Base-by-base conservation (phyloP, 495 filamentous ascomycete genomes). In the Penicillium maclennaniae region DNA sequence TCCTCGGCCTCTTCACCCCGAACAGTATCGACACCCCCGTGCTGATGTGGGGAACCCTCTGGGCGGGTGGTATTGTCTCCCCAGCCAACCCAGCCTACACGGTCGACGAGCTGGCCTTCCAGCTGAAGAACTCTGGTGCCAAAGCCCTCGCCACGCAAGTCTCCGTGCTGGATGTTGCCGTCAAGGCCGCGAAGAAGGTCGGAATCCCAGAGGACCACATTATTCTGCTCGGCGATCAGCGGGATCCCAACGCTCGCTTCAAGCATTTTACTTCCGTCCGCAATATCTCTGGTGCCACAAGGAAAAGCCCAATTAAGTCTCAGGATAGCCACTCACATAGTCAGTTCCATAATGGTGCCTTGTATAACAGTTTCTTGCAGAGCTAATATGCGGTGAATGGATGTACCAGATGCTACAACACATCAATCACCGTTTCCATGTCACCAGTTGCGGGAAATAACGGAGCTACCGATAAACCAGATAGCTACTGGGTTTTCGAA, bases 61-160 rank as follows among this genome's bases (percentile, higher is more conserved):
- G 89, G 87, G 87, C 91, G 0, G 92, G 91, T 42, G 92, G 89
- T 17, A 73, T 86, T 44, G 65, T 89, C 16, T 89, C 86, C 3
- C 88, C 93, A 0, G 91, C 90, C 10, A 97, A 97, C 65, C 92
- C 93, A 20, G 80, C 81, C 2, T 97, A 97, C 70, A 95, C 87
- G 1, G 81, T 76, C 20, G 84, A 95, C 7, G 92, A 97, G 65
- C 79, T 97, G 14, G 86, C 87, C 16, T 95, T 88, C 66, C 93
- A 97, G 68, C 79, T 97, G 53, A 83, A 86, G 59, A 87, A 95
- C 67, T 85, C 88, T 0, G 79, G 81, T 1, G 91, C 90, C 27
- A 91, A 85, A 61, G 89, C 76, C 1, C 67, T 97, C 19, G 79
- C 86, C 4, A 97, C 93, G 0, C 87, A 89, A 54, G 60, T 75